Conservation (phyloP, 306 rosid genomes). For the Sesbania bispinosa region DNA sequence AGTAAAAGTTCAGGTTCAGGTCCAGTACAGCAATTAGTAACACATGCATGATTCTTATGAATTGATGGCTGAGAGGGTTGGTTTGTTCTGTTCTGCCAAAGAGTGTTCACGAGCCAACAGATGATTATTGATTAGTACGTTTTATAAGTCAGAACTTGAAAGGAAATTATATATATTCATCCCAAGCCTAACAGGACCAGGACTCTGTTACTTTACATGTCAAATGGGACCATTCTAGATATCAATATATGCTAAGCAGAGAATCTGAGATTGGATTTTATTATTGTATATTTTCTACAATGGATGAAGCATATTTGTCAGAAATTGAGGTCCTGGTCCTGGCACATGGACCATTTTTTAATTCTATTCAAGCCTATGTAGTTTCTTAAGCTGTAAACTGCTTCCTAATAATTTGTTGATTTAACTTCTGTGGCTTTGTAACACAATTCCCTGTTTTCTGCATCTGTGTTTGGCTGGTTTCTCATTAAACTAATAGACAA, state of each 20-base stretch:
- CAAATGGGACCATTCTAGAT: constrained; percentile 5
- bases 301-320: not conserved
- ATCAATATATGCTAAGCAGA: not conserved
- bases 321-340: not conserved
- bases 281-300: not conserved
- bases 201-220: too few species aligned
- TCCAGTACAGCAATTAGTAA: not conserved
- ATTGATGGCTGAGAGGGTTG: not conserved
- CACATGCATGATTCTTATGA: not conserved
- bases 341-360: constrained; percentile 2
- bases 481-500: not conserved
- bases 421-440: not conserved
- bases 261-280: not conserved
- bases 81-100: not conserved
- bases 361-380: not conserved
- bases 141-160: not conserved
- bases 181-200: not conserved
- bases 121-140: not conserved
- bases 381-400: not conserved
- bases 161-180: not conserved
- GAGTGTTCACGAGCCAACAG: not conserved
- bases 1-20: not conserved
- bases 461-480: not conserved
- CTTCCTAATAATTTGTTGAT: not conserved
- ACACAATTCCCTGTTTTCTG: not conserved